Conservation (phyloP, 192 early-diverging fungal genomes). For the Umbelopsis sp. region DNA sequence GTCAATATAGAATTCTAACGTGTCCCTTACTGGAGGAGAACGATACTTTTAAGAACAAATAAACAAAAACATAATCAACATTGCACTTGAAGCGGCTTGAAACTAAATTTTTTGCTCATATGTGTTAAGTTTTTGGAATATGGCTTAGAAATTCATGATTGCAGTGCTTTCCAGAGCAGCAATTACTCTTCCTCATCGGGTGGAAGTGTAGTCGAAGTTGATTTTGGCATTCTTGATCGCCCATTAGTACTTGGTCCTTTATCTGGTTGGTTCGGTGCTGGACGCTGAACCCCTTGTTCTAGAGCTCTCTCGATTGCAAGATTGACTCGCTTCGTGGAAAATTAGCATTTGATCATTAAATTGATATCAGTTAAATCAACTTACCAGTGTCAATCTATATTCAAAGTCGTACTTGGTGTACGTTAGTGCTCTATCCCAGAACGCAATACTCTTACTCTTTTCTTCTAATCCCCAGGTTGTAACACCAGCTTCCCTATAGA, state of each 20-base stretch:
- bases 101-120: no score
- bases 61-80: no score
- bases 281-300: conserved; percentile 2
- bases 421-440: conserved; percentile 46
- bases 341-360: not conserved
- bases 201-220: not conserved
- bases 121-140: not conserved
- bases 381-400: conserved; percentile 30
- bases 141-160: not conserved
- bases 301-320: not conserved
- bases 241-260: conserved; percentile 31
- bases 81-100: no score
- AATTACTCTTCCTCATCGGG: not conserved
- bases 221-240: conserved; percentile 29
- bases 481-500: conserved; percentile 42
- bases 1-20: no score
- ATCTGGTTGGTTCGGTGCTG: conserved; percentile 1
- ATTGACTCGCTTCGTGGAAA: not conserved
- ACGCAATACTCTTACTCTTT: conserved; percentile 25
- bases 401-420: conserved; percentile 53
- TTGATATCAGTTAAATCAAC: not conserved
- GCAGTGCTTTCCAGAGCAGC: not conserved
- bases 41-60: no score
- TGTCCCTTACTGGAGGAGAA: no score
- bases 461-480: conserved; percentile 44